A percentile compares a stretch with the other conserved stretches of the same genome.
Conservation (phyloP, 371 early-diverging fungal species). For the Dichotomocladium elegans region DNA sequence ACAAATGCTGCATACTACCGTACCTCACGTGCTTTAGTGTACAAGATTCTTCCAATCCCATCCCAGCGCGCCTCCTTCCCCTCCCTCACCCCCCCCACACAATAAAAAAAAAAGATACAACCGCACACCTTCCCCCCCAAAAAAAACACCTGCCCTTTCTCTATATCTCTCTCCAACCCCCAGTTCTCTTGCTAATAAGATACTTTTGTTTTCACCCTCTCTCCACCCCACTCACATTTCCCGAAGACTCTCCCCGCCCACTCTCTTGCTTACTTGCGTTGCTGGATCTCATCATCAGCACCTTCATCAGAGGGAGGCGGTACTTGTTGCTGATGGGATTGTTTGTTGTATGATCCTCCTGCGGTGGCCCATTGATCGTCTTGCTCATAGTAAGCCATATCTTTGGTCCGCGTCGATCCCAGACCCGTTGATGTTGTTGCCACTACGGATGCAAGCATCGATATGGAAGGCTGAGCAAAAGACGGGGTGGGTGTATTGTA, state of each 20-base stretch:
- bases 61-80: neutral
- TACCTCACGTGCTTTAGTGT: conserved; percentile 1
- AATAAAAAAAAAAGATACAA: too few relatives aligned
- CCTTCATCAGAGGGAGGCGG: conserved; percentile 11
- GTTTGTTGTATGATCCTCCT: neutral
- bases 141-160: too few relatives aligned
- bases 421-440: conserved; percentile 1
- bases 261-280: conserved; percentile 29
- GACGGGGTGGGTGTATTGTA: conserved; percentile 9
- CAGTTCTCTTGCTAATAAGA: too few relatives aligned
- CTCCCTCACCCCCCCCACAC: neutral
- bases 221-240: neutral
- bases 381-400: conserved; percentile 7
- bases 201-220: neutral
- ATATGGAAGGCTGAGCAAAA: conserved; percentile 8
- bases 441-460: conserved; percentile 1
- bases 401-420: neutral
- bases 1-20: conserved; percentile 37
- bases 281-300: conserved; percentile 34
- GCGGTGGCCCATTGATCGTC: conserved; percentile 3
- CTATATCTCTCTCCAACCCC: neutral
- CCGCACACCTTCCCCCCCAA: too few relatives aligned
- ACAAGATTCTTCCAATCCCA: neutral
- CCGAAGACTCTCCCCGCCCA: neutral
- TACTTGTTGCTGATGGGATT: neutral